phyloP scores from a whole-genome alignment of 2,329 filamentous ascomycete genomes.

The Alternaria gaisen region DNA sequence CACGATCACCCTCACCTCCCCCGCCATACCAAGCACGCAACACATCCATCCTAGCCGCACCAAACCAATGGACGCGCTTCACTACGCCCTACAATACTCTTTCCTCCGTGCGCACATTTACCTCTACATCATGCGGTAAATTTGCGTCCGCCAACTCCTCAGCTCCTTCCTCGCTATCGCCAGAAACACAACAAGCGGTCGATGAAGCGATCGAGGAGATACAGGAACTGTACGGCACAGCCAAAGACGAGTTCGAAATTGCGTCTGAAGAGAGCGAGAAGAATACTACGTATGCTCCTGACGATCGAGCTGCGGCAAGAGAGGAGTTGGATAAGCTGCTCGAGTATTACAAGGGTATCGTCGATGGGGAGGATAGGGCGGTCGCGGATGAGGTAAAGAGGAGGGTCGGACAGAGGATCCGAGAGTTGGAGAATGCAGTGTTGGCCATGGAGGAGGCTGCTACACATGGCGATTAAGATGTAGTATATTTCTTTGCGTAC shows the following conservation, averaged over 20 bases:
- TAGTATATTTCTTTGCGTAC: neutral
- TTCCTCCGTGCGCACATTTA: constrained; percentile 46
- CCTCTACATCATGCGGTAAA: constrained; percentile 15
- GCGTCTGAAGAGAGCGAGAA: constrained; percentile 62
- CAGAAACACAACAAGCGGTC: constrained; percentile 34
- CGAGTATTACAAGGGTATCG: constrained; percentile 55
- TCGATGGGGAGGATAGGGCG: constrained; percentile 52
- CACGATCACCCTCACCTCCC: constrained; percentile 36
- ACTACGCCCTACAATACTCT: constrained; percentile 38
- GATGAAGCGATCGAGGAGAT: constrained; percentile 48
- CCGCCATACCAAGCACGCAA: constrained; percentile 38
- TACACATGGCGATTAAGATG: constrained; percentile 56
- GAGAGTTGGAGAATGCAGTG: constrained; percentile 63
- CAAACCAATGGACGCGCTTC: constrained; percentile 47
- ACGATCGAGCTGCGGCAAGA: constrained; percentile 62
- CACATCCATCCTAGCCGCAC: constrained; percentile 34
- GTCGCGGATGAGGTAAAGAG: constrained; percentile 61
- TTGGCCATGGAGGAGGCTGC: constrained; percentile 62
- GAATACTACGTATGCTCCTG: constrained; percentile 64
- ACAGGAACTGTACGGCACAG: constrained; percentile 50
- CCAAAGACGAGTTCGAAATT: constrained; percentile 59
- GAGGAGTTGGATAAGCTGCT: constrained; percentile 62
- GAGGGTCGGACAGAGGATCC: constrained; percentile 60
- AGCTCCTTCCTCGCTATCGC: constrained; percentile 19
- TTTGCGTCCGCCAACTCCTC: constrained; percentile 16